These are phyloP conservation scores for Waltergamsia citrina DNA, from an alignment of 2,329 filamentous ascomycete genomes.

Conservation along the genomic window DNA sequence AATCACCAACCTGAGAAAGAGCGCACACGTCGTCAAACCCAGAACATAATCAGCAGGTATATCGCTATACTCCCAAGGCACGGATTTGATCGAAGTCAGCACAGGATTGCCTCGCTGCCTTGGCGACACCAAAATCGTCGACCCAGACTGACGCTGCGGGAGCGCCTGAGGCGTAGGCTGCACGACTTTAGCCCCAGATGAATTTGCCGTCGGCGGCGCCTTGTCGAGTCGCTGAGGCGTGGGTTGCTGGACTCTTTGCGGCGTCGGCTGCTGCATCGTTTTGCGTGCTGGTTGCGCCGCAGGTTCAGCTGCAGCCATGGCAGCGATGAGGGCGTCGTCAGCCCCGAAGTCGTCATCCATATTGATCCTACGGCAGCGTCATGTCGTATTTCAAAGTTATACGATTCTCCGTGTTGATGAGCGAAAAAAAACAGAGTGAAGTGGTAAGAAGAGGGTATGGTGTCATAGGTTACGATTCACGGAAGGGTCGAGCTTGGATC, in stretches of 20 bases:
- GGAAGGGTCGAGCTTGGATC: too few relatives aligned
- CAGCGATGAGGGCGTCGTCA: constrained; percentile 46
- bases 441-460: not conserved
- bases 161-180: constrained; percentile 88
- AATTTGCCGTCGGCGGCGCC: constrained; percentile 21
- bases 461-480: not conserved
- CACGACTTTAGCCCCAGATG: constrained; percentile 48
- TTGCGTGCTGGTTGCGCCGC: constrained; percentile 5
- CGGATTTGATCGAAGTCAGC: constrained; percentile 67
- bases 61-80: constrained; percentile 95
- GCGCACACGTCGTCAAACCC: constrained; percentile 75
- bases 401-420: not conserved
- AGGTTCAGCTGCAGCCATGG: constrained; percentile 40
- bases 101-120: constrained; percentile 95
- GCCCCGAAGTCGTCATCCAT: constrained; percentile 49
- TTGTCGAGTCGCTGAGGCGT: constrained; percentile 48
- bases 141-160: constrained; percentile 53
- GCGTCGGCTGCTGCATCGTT: constrained; percentile 21
- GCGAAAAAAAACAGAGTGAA: not conserved
- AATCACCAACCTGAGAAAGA: constrained; percentile 60
- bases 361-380: not conserved
- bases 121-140: constrained; percentile 80
- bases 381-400: not conserved
- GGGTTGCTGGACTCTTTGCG: constrained; percentile 32
- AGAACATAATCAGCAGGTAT: constrained; percentile 93